Conservation (phyloP, 495 filamentous ascomycete genomes). For the Penicillium waksmanii region DNA sequence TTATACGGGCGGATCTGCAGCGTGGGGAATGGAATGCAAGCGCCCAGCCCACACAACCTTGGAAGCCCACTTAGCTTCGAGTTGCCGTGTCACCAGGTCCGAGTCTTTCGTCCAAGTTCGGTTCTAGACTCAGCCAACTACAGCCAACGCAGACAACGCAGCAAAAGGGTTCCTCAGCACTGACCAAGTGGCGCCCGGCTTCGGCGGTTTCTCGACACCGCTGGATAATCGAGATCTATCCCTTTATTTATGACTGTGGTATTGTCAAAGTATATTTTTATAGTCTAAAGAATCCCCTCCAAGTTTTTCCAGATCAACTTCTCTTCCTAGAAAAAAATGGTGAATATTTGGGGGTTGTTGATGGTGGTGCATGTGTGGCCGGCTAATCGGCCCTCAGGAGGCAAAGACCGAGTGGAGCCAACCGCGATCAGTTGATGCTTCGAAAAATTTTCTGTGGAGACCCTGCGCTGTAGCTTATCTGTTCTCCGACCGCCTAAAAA, state of each 20-base stretch:
- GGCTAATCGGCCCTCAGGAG: slow-evolving; percentile 17
- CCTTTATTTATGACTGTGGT: slow-evolving; percentile 6
- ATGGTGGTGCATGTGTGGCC: slow-evolving; percentile 1
- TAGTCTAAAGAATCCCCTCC: not conserved
- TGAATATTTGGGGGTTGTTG: not conserved
- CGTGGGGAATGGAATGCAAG: slow-evolving; percentile 29
- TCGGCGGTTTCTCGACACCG: slow-evolving; percentile 4
- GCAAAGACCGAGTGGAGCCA: slow-evolving; percentile 17
- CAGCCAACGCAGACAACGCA: not conserved
- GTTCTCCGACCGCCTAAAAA: slow-evolving; percentile 22
- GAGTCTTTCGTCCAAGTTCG: slow-evolving; percentile 1
- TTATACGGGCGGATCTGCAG: slow-evolving; percentile 26
- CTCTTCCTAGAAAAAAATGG: not conserved
- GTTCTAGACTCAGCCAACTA: slow-evolving; percentile 25
- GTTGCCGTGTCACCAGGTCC: slow-evolving; percentile 26
- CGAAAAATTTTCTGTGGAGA: slow-evolving; percentile 37
- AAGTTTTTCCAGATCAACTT: not conserved
- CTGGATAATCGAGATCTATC: not conserved
- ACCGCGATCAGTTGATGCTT: slow-evolving; percentile 35
- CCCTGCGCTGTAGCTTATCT: slow-evolving; percentile 33
- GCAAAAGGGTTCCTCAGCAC: slow-evolving; percentile 9
- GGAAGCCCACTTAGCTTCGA: slow-evolving; percentile 1
- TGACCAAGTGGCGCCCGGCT: slow-evolving; percentile 5
- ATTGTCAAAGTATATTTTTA: not conserved
- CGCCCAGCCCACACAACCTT: slow-evolving; percentile 6